phyloP scores from a whole-genome alignment of 2,329 filamentous ascomycete genomes.

The Colletotrichum higginsianum region DNA sequence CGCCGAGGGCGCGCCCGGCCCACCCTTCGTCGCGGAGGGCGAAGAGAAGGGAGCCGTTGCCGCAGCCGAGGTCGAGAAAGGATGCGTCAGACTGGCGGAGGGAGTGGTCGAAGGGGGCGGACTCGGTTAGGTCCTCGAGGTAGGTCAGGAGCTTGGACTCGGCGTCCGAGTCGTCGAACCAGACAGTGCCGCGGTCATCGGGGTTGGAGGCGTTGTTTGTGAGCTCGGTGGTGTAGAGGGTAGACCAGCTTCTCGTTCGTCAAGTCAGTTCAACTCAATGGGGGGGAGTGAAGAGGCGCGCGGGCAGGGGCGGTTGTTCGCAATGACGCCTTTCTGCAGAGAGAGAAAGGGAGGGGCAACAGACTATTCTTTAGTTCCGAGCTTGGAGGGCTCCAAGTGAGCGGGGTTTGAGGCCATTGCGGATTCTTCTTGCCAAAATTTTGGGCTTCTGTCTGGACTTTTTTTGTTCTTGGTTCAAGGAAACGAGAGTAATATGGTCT shows the following conservation, averaged over 20 bases:
- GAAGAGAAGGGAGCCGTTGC: slow-evolving; percentile 94
- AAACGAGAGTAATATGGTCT: neutral
- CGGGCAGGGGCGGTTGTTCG: slow-evolving; percentile 11
- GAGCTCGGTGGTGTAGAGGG: slow-evolving; percentile 79
- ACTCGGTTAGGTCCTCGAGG: slow-evolving; percentile 58
- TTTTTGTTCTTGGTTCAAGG: neutral
- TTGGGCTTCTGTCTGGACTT: too few species aligned
- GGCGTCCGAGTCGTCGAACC: slow-evolving; percentile 95
- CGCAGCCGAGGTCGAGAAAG: slow-evolving; percentile 91
- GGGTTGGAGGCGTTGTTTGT: slow-evolving; percentile 80
- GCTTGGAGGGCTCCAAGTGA: slow-evolving; percentile 80
- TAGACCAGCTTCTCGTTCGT: slow-evolving; percentile 75
- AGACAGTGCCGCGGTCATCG: slow-evolving; percentile 87
- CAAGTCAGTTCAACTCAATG: slow-evolving; percentile 30
- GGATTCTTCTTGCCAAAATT: neutral
- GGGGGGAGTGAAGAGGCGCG: neutral
- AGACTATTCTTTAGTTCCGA: slow-evolving; percentile 94
- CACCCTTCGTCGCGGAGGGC: slow-evolving; percentile 78
- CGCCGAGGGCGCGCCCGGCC: slow-evolving; percentile 80
- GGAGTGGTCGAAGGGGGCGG: slow-evolving; percentile 43
- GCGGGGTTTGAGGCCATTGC: slow-evolving; percentile 61
- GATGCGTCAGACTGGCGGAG: slow-evolving; percentile 51
- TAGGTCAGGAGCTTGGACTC: slow-evolving; percentile 84
- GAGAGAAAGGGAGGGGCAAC: slow-evolving; percentile 50
- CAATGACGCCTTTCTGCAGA: neutral